Base-by-base conservation (phyloP, 2,329 filamentous ascomycete genomes). In the Tympanopsis confertula region DNA sequence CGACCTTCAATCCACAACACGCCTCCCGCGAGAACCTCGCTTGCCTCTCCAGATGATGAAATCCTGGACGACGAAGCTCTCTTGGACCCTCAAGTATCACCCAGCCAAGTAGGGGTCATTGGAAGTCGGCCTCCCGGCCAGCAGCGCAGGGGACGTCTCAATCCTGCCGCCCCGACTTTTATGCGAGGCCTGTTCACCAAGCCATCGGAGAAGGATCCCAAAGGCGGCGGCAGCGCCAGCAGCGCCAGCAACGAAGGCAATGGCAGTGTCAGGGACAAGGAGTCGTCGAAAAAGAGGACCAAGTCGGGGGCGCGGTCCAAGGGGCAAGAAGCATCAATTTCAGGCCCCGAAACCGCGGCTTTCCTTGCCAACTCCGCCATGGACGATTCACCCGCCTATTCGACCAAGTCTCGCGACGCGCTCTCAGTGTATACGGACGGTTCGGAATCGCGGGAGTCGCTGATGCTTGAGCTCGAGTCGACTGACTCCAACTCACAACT, bases 131-230 rank as follows among this genome's bases (percentile, higher is more conserved):
- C 82, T 2, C 61, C 63, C 4, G 55, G 53, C 5, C 78, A 56
- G 61, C 59, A 38, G 54, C 56, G 50, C 47, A 61, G 38, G 51
- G 66, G 29, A 64, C 78, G 58, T 49, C 69, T 96, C 19, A 96
- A 98, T 50, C 91, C 91, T 5, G 75, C 85, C 5, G 91, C 89
- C 1, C 88, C 88, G 5, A 85, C 82, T 1, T 96, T 96, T 54
- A 89, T 82, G 58, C 79, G 71, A 7, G 71, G 78, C 26, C 74
- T 91, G 41, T 74, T 78, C 48, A 43, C 58, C 43, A 54, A 56
- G 40, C 58, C 60, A 35, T 58, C 60, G 47, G 41, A 33, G 13
- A 37, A 35, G 37, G 14, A 38, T 40, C 18, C 44, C 38, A 26
- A 26, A 26, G 22, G n/a, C 22, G 7, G n/a, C 7, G 7, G 22